Evolutionary conservation across 495 filamentous ascomycete genomes (phyloP), one percentile per base, ranked within the genome.

Genomic region (Neurospora sp.): DNA sequence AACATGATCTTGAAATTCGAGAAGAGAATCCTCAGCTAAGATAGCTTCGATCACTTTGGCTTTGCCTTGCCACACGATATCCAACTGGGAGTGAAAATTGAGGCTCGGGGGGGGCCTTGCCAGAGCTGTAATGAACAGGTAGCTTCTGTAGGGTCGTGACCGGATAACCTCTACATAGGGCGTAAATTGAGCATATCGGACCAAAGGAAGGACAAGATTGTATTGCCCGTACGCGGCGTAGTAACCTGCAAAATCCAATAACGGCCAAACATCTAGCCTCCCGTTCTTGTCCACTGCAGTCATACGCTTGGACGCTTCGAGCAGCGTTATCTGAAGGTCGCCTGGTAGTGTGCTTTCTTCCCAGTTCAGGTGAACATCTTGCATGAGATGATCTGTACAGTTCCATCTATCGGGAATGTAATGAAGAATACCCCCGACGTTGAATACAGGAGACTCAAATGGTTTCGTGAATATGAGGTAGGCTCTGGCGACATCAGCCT

Each of bases 181-280:
- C n/a, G n/a, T n/a, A 0, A 53, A 22, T 22, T 53, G n/a, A 3
- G 45, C 20, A 22, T 53, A 53, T 6, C n/a, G 45, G n/a, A 53
- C 0, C 1, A 53, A 53, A 53, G 45, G 45, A 4, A 22, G 5
- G 9, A 1, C n/a, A 12, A 53, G 0, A 12, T 53, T 53, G 45
- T 22, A 20, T 0, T 2, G 1, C 8, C 45, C n/a, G 12, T 0
- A 0, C 5, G 4, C n/a, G 45, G n/a, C n/a, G 8, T 20, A 5
- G n/a, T 1, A 53, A 22, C 45, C 45, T 20, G 9, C 45, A 22
- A 53, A 53, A 53, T 45, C 27, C 27, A 27, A n/a, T n/a, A n/a
- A n/a, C 27, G 1, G 27, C 27, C 27, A 2, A 1, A 0, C 2
- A 27, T 27, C 0, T 27, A 2, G 27, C 27, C 27, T 27, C 27